Evolutionary conservation across 176 grass and related monocot species (phyloP).

Genomic region (Hordeum marinum): DNA sequence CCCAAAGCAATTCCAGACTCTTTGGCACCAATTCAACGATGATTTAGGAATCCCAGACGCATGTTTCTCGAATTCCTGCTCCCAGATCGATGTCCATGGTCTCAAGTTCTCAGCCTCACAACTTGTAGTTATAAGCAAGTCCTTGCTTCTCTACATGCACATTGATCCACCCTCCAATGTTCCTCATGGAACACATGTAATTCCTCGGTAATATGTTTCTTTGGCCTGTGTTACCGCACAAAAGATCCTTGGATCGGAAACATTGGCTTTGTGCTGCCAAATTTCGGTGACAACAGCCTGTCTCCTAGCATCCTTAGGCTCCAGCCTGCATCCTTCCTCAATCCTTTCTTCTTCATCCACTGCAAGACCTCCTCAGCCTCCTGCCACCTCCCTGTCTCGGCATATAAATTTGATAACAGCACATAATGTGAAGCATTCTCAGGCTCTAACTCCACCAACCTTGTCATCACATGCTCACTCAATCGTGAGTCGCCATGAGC

Average conservation of each 20-base stretch:
- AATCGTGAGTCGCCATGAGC: constrained; percentile 32
- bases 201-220: not conserved
- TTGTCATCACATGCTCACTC: constrained; percentile 45
- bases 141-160: not conserved
- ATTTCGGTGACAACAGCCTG: not conserved
- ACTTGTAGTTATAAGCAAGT: not conserved
- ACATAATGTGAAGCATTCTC: constrained; percentile 62
- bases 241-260: constrained; percentile 9
- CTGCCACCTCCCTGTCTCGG: constrained; percentile 57
- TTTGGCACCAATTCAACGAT: not conserved
- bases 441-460: constrained; percentile 68
- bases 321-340: constrained; percentile 69
- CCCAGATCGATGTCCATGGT: constrained; percentile 3
- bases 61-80: not conserved
- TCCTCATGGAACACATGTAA: constrained; percentile 20
- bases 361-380: constrained; percentile 55
- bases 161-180: not conserved
- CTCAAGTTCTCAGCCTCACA: not conserved
- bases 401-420: constrained; percentile 57
- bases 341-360: constrained; percentile 42
- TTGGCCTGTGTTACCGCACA: not conserved
- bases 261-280: not conserved
- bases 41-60: not conserved
- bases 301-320: constrained; percentile 44
- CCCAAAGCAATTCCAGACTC: not conserved